Conservation (phyloP, 75 land plant species). For the Cryptomeria japonica region DNA sequence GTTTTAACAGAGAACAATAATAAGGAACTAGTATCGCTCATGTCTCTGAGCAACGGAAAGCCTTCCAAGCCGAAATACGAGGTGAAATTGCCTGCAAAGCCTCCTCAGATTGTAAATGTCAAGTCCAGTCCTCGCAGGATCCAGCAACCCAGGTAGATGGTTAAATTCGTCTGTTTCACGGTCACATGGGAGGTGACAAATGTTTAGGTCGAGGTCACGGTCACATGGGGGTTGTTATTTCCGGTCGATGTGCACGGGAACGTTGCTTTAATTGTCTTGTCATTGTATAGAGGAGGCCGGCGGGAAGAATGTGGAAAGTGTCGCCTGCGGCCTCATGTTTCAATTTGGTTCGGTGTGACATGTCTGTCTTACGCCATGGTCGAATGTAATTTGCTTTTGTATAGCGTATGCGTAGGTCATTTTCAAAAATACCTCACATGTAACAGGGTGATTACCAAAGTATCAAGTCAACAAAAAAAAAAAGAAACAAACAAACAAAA, state of each 20-base stretch:
- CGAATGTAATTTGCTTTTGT: neutral
- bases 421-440: neutral
- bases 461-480: neutral
- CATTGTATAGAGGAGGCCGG: neutral
- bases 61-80: neutral
- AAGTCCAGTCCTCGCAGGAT: conserved; percentile 51
- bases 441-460: neutral
- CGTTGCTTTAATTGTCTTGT: neutral
- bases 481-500: neutral
- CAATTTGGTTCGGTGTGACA: neutral
- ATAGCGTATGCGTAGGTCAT: neutral
- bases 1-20: neutral
- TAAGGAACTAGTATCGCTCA: conserved; percentile 11
- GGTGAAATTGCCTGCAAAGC: conserved; percentile 26
- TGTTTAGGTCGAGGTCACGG: neutral
- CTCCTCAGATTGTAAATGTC: conserved; percentile 58
- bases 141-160: conserved; percentile 52
- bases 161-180: neutral
- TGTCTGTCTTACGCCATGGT: neutral
- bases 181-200: neutral
- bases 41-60: neutral
- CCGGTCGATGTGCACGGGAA: neutral
- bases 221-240: neutral
- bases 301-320: neutral
- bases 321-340: neutral